Percentiles rank a stretch among this genome's conserved stretches.
Evolutionary conservation across 2,329 filamentous ascomycete species (phyloP).

Genomic region (Hypoxylon sp.): DNA sequence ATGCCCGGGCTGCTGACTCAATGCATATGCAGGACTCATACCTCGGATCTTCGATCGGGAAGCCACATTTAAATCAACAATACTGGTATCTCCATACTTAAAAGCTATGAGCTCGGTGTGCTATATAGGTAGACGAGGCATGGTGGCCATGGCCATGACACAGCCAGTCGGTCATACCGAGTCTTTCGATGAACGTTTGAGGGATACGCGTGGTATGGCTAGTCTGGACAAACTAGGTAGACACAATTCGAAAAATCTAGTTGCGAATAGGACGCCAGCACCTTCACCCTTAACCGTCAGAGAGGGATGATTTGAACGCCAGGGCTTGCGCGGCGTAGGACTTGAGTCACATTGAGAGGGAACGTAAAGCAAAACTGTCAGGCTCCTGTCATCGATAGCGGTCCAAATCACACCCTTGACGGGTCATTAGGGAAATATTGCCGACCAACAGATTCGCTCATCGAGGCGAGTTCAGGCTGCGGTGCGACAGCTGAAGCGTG

Average conservation of each 20-base stretch:
- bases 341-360: slow-evolving; percentile 16
- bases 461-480: slow-evolving; percentile 39
- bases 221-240: slow-evolving; percentile 10
- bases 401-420: slow-evolving; percentile 20
- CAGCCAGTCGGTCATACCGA: slow-evolving; percentile 5
- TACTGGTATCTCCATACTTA: too few species aligned
- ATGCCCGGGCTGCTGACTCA: slow-evolving; percentile 8
- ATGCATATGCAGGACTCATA: slow-evolving; percentile 14
- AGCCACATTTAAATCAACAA: slow-evolving; percentile 21
- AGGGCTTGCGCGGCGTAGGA: slow-evolving; percentile 13
- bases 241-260: too few species aligned
- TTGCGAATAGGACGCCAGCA: background rate
- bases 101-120: slow-evolving; percentile 2
- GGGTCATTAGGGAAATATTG: slow-evolving; percentile 10
- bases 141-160: slow-evolving; percentile 3
- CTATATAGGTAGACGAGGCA: slow-evolving; percentile 4
- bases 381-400: slow-evolving; percentile 14
- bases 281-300: slow-evolving; percentile 5
- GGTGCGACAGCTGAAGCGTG: slow-evolving; percentile 36
- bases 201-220: slow-evolving; percentile 19
- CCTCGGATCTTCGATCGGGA: slow-evolving; percentile 30
- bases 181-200: slow-evolving; percentile 19
- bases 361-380: slow-evolving; percentile 20
- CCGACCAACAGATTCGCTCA: slow-evolving; percentile 36
- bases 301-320: slow-evolving; percentile 14